Conservation (phyloP, 768 basidiomycete species). For the Phlebiopsis gigantea region DNA sequence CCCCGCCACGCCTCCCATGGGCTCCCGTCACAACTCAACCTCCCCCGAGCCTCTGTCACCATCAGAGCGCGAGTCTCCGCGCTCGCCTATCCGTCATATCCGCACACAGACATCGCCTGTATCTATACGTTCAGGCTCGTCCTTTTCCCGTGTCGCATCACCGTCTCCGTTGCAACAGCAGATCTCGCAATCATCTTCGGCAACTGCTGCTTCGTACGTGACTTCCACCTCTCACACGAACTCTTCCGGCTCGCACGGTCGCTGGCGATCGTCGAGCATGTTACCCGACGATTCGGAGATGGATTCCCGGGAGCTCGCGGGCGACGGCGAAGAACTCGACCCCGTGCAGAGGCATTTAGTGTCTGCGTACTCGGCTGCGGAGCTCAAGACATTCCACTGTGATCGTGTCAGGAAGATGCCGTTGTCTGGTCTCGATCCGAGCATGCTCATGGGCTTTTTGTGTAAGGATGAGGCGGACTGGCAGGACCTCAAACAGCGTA, state of each 20-base stretch:
- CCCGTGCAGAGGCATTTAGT: slow-evolving; percentile 57
- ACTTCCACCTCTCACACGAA: slow-evolving; percentile 9
- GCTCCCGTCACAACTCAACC: slow-evolving; percentile 16
- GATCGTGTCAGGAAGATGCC: slow-evolving; percentile 97
- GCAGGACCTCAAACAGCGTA: slow-evolving; percentile 69
- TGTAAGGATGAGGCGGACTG: slow-evolving; percentile 82
- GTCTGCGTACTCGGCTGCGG: slow-evolving; percentile 63
- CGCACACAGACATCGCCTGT: slow-evolving; percentile 24
- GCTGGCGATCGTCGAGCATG: slow-evolving; percentile 27
- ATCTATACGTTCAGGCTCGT: slow-evolving; percentile 25
- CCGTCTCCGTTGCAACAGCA: slow-evolving; percentile 67
- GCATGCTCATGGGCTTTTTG: slow-evolving; percentile 94
- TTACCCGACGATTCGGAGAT: slow-evolving; percentile 26
- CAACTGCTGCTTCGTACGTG: slow-evolving; percentile 9
- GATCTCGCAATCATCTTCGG: slow-evolving; percentile 39
- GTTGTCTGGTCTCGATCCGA: slow-evolving; percentile 85
- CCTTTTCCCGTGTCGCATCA: slow-evolving; percentile 49
- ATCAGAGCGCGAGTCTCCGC: slow-evolving; percentile 19
- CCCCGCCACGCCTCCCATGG: slow-evolving; percentile 6
- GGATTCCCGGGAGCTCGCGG: slow-evolving; percentile 32
- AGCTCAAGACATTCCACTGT: slow-evolving; percentile 90
- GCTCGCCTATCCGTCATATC: slow-evolving; percentile 18
- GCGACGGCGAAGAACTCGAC: slow-evolving; percentile 34
- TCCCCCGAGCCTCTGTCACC: slow-evolving; percentile 19
- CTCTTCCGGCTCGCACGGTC: slow-evolving; percentile 22